Evolutionary conservation across 768 basidiomycete species (phyloP).

Genomic region (Russula lepida): DNA sequence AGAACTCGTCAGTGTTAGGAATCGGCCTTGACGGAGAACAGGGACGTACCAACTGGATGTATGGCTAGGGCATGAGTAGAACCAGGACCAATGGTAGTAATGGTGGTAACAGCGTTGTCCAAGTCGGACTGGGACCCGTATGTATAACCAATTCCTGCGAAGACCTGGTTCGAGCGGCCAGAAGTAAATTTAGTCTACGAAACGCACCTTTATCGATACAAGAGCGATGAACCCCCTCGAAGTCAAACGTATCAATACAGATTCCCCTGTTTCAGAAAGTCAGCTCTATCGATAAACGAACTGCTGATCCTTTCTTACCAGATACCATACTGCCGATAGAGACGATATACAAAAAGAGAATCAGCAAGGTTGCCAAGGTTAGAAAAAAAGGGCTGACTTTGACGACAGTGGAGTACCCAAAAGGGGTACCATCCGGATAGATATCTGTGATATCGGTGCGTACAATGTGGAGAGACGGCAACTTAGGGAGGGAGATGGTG

Average conservation of each 20-base stretch:
- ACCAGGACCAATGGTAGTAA: conserved; percentile 38
- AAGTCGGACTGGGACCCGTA: conserved; percentile 33
- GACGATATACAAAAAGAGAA: not conserved
- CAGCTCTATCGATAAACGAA: conserved; percentile 3
- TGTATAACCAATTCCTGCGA: conserved; percentile 48
- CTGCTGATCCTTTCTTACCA: conserved; percentile 37
- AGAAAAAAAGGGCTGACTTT: conserved; percentile 18
- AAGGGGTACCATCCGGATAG: too few species aligned
- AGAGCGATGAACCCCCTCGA: conserved; percentile 34
- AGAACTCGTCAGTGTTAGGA: not conserved
- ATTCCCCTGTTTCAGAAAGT: conserved; percentile 42
- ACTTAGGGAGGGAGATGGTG: conserved; percentile 62
- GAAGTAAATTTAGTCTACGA: not conserved
- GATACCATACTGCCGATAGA: conserved; percentile 48
- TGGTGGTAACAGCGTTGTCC: conserved; percentile 32
- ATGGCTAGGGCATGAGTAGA: conserved; percentile 72
- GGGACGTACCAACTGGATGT: conserved; percentile 56
- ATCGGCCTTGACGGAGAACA: not conserved
- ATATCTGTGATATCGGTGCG: conserved; percentile 52
- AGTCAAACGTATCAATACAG: conserved; percentile 38
- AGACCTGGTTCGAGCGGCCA: not conserved
- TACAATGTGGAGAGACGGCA: conserved; percentile 58
- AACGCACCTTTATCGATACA: conserved; percentile 43
- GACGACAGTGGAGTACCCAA: too few species aligned
- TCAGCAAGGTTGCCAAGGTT: not conserved